phyloP scores from a whole-genome alignment of 1,284 basidiomycete species.

The Schizophyllum commune region DNA sequence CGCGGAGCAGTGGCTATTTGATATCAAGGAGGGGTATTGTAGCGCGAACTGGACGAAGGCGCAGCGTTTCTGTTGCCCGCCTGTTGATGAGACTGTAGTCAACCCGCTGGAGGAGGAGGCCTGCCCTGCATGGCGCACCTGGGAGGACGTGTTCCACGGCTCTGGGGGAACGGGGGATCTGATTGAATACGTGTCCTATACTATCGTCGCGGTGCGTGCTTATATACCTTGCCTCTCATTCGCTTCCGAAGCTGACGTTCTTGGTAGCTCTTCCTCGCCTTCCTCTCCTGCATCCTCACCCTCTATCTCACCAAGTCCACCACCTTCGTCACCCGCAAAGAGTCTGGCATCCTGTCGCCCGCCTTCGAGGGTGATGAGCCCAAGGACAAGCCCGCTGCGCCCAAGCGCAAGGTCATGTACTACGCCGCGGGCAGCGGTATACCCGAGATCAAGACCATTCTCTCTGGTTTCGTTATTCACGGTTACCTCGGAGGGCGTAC shows the following conservation, averaged over 20 bases:
- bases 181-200: constrained; percentile 69
- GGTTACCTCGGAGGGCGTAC: constrained; percentile 92
- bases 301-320: constrained; percentile 84
- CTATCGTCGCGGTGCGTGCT: constrained; percentile 65
- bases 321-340: constrained; percentile 81
- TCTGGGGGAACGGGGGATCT: constrained; percentile 23
- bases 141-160: constrained; percentile 46
- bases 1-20: constrained; percentile 88
- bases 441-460: constrained; percentile 94
- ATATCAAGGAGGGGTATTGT: constrained; percentile 91
- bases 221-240: neutral
- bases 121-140: constrained; percentile 73
- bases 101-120: constrained; percentile 22
- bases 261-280: constrained; percentile 61
- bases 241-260: constrained; percentile 1
- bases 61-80: constrained; percentile 75
- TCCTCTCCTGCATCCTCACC: constrained; percentile 72
- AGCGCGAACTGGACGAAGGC: constrained; percentile 63
- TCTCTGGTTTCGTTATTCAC: constrained; percentile 97
- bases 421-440: constrained; percentile 96
- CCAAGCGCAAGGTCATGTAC: constrained; percentile 69
- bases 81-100: constrained; percentile 20
- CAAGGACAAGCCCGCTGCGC: constrained; percentile 14
- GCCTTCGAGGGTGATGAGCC: constrained; percentile 29
- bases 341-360: constrained; percentile 65